Conservation (phyloP, 2,329 filamentous ascomycete species). For the Septoria petroselini region DNA sequence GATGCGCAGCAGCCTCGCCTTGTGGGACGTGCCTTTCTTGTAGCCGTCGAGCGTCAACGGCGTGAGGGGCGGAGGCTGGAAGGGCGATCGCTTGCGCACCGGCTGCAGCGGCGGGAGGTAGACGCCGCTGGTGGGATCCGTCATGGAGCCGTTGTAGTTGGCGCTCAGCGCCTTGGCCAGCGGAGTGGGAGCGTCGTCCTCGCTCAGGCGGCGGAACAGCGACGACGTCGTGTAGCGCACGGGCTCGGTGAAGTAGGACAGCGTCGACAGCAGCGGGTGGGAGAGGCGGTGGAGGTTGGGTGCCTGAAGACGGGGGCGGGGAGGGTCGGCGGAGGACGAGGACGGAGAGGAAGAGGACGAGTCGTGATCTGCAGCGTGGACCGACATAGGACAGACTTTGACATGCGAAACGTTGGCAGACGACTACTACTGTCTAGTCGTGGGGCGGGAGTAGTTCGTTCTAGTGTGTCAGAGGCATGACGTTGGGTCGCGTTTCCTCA, state of each 20-base stretch:
- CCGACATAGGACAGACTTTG: slow-evolving; percentile 2
- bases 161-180: slow-evolving; percentile 38
- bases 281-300: slow-evolving; percentile 9
- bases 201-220: slow-evolving; percentile 47
- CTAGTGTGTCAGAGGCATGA: too few relatives aligned
- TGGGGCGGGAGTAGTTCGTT: too few relatives aligned
- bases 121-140: slow-evolving; percentile 45
- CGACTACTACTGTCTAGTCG: not conserved
- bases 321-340: slow-evolving; percentile 3
- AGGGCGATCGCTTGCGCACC: slow-evolving; percentile 67
- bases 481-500: too few relatives aligned
- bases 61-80: slow-evolving; percentile 84
- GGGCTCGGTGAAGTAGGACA: slow-evolving; percentile 50
- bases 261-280: slow-evolving; percentile 29
- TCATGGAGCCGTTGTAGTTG: slow-evolving; percentile 42
- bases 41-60: slow-evolving; percentile 70
- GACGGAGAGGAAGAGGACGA: slow-evolving; percentile 6
- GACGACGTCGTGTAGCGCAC: slow-evolving; percentile 49
- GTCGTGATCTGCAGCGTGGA: slow-evolving; percentile 1
- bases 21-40: slow-evolving; percentile 55
- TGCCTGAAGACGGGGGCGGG: slow-evolving; percentile 10
- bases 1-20: slow-evolving; percentile 65
- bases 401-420: too few relatives aligned
- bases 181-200: slow-evolving; percentile 43
- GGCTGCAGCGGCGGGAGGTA: slow-evolving; percentile 52